Evolutionary conservation across 2,329 filamentous ascomycete genomes (phyloP), one percentile per base, ranked within the genome.

Genomic region (Cladosporium phlei): DNA sequence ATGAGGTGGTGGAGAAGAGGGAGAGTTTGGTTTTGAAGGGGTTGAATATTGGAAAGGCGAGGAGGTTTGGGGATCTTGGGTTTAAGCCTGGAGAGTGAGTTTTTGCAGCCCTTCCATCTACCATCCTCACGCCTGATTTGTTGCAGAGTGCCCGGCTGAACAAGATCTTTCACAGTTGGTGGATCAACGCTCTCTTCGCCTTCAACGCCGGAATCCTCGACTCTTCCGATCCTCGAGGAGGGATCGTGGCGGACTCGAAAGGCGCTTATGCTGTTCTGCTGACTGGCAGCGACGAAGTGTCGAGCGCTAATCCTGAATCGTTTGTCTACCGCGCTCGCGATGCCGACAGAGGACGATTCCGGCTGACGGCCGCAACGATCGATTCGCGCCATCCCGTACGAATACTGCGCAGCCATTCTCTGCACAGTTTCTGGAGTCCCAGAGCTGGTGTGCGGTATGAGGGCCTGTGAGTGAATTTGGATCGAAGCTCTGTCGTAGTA

Each of bases 151-250:
- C n/a, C n/a, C n/a, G n/a, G n/a, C 27, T 30, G 28, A 42, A 16
- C 17, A 3, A 3, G 10, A 30, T 17, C n/a, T 21, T 5, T 29
- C 33, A n/a, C n/a, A 74, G 71, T 21, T 75, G 72, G 72, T 75
- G 72, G 72, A 70, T 75, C 52, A 71, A 67, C 40, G 53, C 68
- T 19, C 56, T 73, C 11, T 74, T 74, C 49, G 72, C 72, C 5
- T 67, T 69, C 33, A 65, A 68, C 24, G 71, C 66, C 37, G 72
- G 72, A 32, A 74, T 75, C 37, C 72, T 75, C 48, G 69, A 73
- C 46, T 59, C 64, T 22, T 60, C 61, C 14, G 61, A 64, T n/a
- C 57, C 64, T 1, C 59, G 68, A 12, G 70, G 70, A 11, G 66
- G 71, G 3, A 69, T 72, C 21, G 67, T 67, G 6, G 63, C 59